Evolutionary conservation across 306 rosid genomes (phyloP).

Genomic region (Cicer judaicum): DNA sequence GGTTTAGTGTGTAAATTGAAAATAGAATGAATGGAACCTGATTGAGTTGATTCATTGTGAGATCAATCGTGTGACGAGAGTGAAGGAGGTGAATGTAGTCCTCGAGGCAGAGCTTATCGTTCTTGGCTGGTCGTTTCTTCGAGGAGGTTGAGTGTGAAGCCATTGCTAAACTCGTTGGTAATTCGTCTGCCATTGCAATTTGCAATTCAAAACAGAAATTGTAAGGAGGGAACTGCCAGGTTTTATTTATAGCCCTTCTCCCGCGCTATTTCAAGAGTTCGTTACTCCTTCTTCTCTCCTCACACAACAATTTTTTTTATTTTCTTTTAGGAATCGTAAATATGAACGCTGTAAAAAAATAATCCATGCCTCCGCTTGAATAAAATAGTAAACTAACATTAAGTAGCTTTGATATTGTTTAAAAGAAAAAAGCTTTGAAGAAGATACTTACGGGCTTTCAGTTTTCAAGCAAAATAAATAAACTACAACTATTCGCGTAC

Average conservation of each 20-base stretch:
- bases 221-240: background rate
- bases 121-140: slow-evolving; percentile 38
- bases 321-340: no score
- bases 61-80: slow-evolving; percentile 48
- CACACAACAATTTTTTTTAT: no score
- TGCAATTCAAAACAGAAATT: background rate
- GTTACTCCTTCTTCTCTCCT: slow-evolving; percentile 33
- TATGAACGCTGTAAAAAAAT: no score
- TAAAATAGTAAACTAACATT: no score
- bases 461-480: no score
- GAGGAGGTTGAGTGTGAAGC: slow-evolving; percentile 43
- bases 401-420: no score
- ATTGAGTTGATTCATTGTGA: slow-evolving; percentile 55
- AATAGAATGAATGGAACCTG: slow-evolving; percentile 50
- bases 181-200: slow-evolving; percentile 36
- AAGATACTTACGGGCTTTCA: no score
- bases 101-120: slow-evolving; percentile 51
- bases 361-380: no score
- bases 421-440: no score
- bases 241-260: slow-evolving; percentile 34
- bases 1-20: background rate
- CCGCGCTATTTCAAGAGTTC: slow-evolving; percentile 12
- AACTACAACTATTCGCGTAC: no score
- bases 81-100: slow-evolving; percentile 58
- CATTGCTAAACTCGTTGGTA: slow-evolving; percentile 27